Evolutionary conservation across 1,139 yeast species (phyloP), one percentile per base, ranked within the genome.

Genomic region (Arxiozyma bovina): DNA sequence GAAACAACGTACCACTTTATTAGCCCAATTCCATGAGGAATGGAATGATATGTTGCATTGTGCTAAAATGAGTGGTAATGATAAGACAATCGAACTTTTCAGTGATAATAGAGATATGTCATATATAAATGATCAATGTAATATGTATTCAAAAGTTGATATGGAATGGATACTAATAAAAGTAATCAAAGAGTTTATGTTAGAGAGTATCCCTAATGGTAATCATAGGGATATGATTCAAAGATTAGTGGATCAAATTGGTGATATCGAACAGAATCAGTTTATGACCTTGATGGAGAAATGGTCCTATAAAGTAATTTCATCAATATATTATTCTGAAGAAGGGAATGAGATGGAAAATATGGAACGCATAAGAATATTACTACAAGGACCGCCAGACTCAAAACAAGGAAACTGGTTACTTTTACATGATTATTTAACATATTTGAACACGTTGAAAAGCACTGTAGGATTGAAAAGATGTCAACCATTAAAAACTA

Each of bases 381-480:
- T 8, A n/a, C 44, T 61, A 44, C 34, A 38, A 15, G 25, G 20
- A 2, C 48, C 53, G 12, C 22, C 11, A 15, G 15, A 11, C 21
- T n/a, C 21, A 12, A 12, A 17, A 8, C 23, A 49, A 9, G 69
- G 66, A 45, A 48, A 40, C 7, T 57, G 65, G 61, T 58, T 65
- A 5, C 64, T 49, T 17, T 57, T 63, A 18, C 65, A 66, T 53
- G 51, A 53, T 23, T 68, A 69, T 44, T 53, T 63, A 25, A 60
- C 61, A 4, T 52, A 54, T 22, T 50, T 69, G 12, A 57, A 68
- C 12, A 69, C 73, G 0, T 58, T 69, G 17, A 68, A 70, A 53
- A 70, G 71, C 7, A 57, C 70, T 43, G 73, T 69, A 45, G 60
- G 58, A 8, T 59, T 66, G 53, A 68, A 70, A 50, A 63, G 67